phyloP scores from a whole-genome alignment of 148 eudicot species.

The Chenopodium berlandieri region DNA sequence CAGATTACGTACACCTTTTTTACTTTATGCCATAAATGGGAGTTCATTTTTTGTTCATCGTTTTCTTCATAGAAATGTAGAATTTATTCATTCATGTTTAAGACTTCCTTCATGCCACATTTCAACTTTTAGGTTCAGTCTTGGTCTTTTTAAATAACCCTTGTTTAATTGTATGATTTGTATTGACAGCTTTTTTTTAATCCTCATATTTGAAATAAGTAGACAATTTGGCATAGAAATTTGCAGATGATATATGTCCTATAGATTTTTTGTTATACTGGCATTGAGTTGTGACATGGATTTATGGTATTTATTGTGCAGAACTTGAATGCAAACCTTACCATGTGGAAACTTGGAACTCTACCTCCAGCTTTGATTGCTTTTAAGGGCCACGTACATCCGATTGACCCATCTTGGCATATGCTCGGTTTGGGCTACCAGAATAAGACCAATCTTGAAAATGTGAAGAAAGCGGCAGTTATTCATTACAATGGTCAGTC shows the following conservation, averaged over 20 bases:
- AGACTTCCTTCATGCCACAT: neutral
- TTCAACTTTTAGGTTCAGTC: neutral
- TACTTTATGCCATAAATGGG: no score
- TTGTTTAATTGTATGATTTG: neutral
- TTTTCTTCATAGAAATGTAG: no score
- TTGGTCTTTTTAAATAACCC: neutral
- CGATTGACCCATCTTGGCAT: constrained; percentile 96
- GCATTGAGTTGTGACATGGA: constrained; percentile 20
- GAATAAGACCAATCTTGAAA: constrained; percentile 68
- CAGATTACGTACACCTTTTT: no score
- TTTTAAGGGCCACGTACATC: constrained; percentile 84
- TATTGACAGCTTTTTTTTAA: no score
- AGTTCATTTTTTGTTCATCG: no score
- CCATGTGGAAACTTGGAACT: constrained; percentile 97
- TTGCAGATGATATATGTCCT: neutral
- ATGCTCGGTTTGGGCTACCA: constrained; percentile 98
- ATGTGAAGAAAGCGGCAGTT: constrained; percentile 83
- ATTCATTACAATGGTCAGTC: constrained; percentile 98
- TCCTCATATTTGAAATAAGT: neutral
- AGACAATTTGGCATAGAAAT: neutral
- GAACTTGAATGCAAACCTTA: constrained; percentile 94
- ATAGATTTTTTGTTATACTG: neutral
- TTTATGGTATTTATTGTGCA: constrained; percentile 34
- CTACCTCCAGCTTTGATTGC: constrained; percentile 97
- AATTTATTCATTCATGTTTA: no score